A percentile compares a stretch with the other conserved stretches of the same genome.
phyloP scores from a whole-genome alignment of 768 basidiomycete species.

The Amanita inopinata region DNA sequence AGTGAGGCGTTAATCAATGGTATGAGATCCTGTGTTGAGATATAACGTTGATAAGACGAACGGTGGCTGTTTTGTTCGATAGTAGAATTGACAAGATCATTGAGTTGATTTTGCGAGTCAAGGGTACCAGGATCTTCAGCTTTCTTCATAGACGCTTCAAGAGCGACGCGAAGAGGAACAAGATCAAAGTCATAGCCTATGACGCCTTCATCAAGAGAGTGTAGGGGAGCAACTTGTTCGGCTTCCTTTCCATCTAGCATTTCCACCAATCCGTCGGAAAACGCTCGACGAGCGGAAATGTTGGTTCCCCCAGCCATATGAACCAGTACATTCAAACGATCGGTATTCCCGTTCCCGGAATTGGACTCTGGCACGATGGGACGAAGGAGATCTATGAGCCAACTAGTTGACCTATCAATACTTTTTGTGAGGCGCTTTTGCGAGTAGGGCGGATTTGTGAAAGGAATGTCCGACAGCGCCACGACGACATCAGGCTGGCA shows the following conservation, averaged over 20 bases:
- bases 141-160: slow-evolving; percentile 16
- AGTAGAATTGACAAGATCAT: no score
- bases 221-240: slow-evolving; percentile 38
- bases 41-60: neutral
- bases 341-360: neutral
- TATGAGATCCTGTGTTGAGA: slow-evolving; percentile 16
- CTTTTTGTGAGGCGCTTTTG: slow-evolving; percentile 74
- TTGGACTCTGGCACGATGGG: neutral
- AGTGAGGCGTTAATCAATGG: slow-evolving; percentile 56
- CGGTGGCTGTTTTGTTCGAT: slow-evolving; percentile 2
- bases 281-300: slow-evolving; percentile 49
- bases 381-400: slow-evolving; percentile 48
- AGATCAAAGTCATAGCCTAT: slow-evolving; percentile 67
- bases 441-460: slow-evolving; percentile 54
- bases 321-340: slow-evolving; percentile 35
- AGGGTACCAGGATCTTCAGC: neutral
- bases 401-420: slow-evolving; percentile 56
- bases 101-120: slow-evolving; percentile 10
- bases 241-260: slow-evolving; percentile 45
- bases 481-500: slow-evolving; percentile 63
- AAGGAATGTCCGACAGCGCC: slow-evolving; percentile 62
- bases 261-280: slow-evolving; percentile 49
- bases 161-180: slow-evolving; percentile 30
- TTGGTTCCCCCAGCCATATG: slow-evolving; percentile 59
- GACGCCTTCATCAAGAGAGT: slow-evolving; percentile 57